A percentile compares a stretch with the other conserved stretches of the same genome.
Conservation (phyloP, 441 rosid species). For the Theobroma grandiflorum region DNA sequence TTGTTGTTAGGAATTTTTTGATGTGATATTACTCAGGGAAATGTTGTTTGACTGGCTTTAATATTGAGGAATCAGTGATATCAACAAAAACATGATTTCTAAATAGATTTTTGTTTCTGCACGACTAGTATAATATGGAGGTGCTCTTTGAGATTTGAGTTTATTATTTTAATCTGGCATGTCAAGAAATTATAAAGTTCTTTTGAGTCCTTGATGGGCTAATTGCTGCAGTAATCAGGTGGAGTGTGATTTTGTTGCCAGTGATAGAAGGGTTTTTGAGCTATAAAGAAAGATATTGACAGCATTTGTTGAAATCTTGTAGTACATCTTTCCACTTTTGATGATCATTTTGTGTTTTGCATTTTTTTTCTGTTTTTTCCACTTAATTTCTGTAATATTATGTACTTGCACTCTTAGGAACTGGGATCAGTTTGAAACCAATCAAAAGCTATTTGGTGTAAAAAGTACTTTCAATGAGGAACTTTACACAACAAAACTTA, state of each 20-base stretch:
- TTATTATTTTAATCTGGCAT: not conserved
- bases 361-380: not conserved
- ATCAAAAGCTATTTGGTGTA: conserved; percentile 80
- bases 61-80: not conserved
- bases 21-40: not conserved
- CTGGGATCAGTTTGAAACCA: conserved; percentile 94
- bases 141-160: not conserved
- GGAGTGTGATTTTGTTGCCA: not conserved
- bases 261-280: not conserved
- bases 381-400: not conserved
- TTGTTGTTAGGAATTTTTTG: not conserved
- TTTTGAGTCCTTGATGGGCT: not conserved
- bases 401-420: conserved; percentile 47
- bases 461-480: conserved; percentile 89
- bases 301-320: not conserved
- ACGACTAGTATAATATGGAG: not conserved
- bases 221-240: conserved; percentile 5
- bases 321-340: not conserved
- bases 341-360: not conserved
- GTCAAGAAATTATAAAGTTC: not conserved
- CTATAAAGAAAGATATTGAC: not conserved
- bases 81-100: conserved; percentile 14
- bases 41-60: conserved; percentile 13
- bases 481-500: conserved; percentile 84
- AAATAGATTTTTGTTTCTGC: not conserved